These are phyloP conservation scores for Microbotryum saponariae DNA, from an alignment of 1,284 basidiomycete genomes.

Conservation along the genomic window DNA sequence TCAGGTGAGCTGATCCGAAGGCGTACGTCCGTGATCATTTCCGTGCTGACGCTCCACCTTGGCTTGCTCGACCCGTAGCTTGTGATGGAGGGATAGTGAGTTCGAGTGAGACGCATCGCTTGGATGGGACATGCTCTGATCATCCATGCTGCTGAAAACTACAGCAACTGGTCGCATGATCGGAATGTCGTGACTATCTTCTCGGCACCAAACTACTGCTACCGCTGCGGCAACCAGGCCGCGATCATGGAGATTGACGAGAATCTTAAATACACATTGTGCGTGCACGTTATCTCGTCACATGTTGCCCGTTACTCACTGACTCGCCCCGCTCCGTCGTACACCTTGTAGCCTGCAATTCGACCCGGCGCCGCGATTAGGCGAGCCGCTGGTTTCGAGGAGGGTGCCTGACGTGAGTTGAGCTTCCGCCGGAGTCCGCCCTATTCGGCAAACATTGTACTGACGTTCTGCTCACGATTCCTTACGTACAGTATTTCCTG, in stretches of 20 bases:
- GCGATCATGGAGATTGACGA: constrained; percentile 99
- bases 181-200: constrained; percentile 99
- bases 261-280: constrained; percentile 60
- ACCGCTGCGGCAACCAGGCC: constrained; percentile 98
- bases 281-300: constrained; percentile 18
- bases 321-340: background rate
- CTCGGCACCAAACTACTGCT: constrained; percentile 93
- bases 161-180: constrained; percentile 89
- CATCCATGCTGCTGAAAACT: background rate
- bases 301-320: constrained; percentile 2
- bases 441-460: too few relatives aligned
- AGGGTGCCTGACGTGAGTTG: constrained; percentile 71
- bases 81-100: constrained; percentile 10
- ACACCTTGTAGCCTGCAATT: constrained; percentile 78
- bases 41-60: constrained; percentile 11
- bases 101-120: background rate
- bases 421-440: background rate
- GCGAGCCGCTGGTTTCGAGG: constrained; percentile 94
- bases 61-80: constrained; percentile 1
- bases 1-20: constrained; percentile 75
- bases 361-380: constrained; percentile 95
- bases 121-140: background rate
- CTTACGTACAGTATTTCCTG: constrained; percentile 19
- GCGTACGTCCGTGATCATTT: too few relatives aligned
- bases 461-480: too few relatives aligned